Conservation (phyloP, 305 asterid genomes). For the Withania somnifera region DNA sequence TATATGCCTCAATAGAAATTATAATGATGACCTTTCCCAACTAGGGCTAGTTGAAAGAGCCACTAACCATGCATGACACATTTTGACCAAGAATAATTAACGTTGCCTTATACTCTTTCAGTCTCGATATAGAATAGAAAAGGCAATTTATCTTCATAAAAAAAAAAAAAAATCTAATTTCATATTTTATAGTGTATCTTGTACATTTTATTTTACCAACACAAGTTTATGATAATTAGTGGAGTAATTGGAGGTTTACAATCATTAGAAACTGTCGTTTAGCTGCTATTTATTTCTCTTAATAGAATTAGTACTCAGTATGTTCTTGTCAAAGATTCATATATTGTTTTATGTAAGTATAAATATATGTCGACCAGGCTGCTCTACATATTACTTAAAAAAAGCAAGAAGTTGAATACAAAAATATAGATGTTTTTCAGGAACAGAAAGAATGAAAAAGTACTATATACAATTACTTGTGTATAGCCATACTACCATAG, state of each 20-base stretch:
- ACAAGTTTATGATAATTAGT: background rate
- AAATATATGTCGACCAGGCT: no score
- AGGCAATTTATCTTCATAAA: background rate
- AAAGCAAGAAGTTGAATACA: no score
- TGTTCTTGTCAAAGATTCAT: no score
- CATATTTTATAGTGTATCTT: background rate
- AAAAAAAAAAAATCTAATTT: background rate
- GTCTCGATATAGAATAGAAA: background rate
- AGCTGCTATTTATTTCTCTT: background rate
- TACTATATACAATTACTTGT: no score
- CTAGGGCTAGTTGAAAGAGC: background rate
- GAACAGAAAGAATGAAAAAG: no score
- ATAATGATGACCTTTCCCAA: background rate
- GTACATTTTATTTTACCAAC: background rate
- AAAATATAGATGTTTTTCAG: no score
- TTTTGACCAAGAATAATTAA: background rate
- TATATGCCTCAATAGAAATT: background rate
- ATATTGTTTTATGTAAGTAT: no score
- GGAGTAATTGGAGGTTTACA: background rate
- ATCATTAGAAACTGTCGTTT: background rate
- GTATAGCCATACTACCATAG: no score
- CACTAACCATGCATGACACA: background rate
- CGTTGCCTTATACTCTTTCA: background rate
- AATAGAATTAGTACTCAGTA: background rate
- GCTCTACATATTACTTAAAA: no score